phyloP scores from a whole-genome alignment of 1,139 yeast genomes.

The Debaryomycetaceae sp. region DNA sequence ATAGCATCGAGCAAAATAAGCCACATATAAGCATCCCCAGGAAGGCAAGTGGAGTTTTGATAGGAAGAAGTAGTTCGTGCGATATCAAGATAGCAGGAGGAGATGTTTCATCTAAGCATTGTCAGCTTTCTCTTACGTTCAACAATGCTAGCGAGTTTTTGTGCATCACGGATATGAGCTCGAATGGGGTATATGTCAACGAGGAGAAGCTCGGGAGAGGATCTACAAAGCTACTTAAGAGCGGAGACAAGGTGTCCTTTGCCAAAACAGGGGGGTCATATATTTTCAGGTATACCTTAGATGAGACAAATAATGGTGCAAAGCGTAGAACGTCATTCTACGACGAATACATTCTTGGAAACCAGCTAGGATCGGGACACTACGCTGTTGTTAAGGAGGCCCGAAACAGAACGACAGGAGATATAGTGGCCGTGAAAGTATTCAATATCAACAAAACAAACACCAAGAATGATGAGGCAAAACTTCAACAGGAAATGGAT shows the following conservation, averaged over 20 bases:
- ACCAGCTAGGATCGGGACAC: slow-evolving; percentile 70
- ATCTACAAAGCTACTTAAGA: slow-evolving; percentile 46
- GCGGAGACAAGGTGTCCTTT: slow-evolving; percentile 63
- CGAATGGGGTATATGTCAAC: slow-evolving; percentile 68
- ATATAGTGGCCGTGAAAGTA: slow-evolving; percentile 68
- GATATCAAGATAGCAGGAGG: slow-evolving; percentile 53
- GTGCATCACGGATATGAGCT: slow-evolving; percentile 54
- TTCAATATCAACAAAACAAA: slow-evolving; percentile 59
- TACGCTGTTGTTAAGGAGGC: slow-evolving; percentile 78
- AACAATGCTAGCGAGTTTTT: slow-evolving; percentile 40
- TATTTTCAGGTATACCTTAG: slow-evolving; percentile 48
- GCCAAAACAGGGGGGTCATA: slow-evolving; percentile 58
- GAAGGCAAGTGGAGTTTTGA: slow-evolving; percentile 28
- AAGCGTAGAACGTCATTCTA: slow-evolving; percentile 40
- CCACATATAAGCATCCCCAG: slow-evolving; percentile 33
- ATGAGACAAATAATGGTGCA: slow-evolving; percentile 16
- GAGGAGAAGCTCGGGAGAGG: slow-evolving; percentile 51
- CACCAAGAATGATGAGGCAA: slow-evolving; percentile 41
- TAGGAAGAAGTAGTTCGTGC: slow-evolving; percentile 65
- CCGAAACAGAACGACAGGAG: slow-evolving; percentile 52
- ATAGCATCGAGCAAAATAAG: slow-evolving; percentile 25
- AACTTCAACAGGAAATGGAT: slow-evolving; percentile 65
- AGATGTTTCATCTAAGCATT: slow-evolving; percentile 68
- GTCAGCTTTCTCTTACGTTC: slow-evolving; percentile 43
- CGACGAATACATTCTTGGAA: slow-evolving; percentile 59